Evolutionary conservation across 108 stramenopile species (phyloP), one percentile per base, ranked within the genome.

Genomic region (Skeletonema potamos): DNA sequence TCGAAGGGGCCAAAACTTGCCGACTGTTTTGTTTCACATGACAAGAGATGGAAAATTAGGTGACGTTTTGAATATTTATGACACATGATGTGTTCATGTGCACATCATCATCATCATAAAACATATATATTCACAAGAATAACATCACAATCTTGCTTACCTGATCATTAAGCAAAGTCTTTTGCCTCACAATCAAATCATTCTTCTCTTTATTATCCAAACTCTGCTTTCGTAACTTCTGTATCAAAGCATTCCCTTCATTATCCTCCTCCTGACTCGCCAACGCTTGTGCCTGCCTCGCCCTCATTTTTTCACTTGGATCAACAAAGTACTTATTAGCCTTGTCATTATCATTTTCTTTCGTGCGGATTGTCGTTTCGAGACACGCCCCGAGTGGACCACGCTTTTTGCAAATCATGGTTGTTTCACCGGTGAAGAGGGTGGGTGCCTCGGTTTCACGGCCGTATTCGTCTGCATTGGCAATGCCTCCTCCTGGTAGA

Each of bases 191-290:
- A 4, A 69, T 54, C 39, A 80, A 46, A 30, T 90, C 88, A 77
- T 94, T 94, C 82, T 86, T 85, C 58, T 94, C 93, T 65, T 73
- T 77, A 74, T 94, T 94, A 33, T 91, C 93, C 46, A 68, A 74
- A 20, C 87, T 85, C 58, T 88, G 90, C 51, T 81, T 81, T 63
- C 74, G 72, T 41, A 94, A 81, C 41, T 74, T 85, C 58, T 80
- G 78, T 65, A 94, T 87, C 66, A 94, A 69, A 8, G 32, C 84
- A 66, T 88, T 93, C 62, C 85, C 85, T 27, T 88, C 87, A 27
- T 34, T 76, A 30, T 68, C 74, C 63, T 84, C 76, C 20, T 68
- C 64, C 39, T 48, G 55, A 11, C 60, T 63, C 24, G 60, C 48
- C 9, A 76, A 17, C 39, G 62, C 39, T 37, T 67, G 41, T 27